phyloP scores from a whole-genome alignment of 805 yeast species.

The Nadsonia fulvescens region DNA sequence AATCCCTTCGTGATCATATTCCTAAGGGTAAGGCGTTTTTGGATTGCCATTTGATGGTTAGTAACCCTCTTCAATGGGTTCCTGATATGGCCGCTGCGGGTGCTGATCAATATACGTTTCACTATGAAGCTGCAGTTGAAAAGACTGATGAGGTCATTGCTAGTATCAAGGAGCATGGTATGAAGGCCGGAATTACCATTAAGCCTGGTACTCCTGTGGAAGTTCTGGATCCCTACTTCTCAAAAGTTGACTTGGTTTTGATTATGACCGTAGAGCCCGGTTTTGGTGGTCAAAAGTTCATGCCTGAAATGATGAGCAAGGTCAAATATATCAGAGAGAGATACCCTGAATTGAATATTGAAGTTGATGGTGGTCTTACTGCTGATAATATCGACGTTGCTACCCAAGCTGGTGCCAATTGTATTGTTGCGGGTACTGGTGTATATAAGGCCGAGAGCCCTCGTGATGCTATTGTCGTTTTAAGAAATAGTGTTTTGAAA shows the following conservation, averaged over 20 bases:
- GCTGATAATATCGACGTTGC: slow-evolving; percentile 70
- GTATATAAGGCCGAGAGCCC: slow-evolving; percentile 80
- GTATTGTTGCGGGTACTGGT: slow-evolving; percentile 92
- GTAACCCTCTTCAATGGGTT: slow-evolving; percentile 84
- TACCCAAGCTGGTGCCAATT: slow-evolving; percentile 96
- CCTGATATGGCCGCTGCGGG: slow-evolving; percentile 83
- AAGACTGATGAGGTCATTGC: slow-evolving; percentile 59
- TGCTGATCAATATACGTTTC: slow-evolving; percentile 92
- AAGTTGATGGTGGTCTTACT: slow-evolving; percentile 94
- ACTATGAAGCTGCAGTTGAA: slow-evolving; percentile 68
- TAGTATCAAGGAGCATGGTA: slow-evolving; percentile 59
- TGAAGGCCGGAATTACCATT: slow-evolving; percentile 86
- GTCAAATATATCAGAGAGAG: slow-evolving; percentile 56
- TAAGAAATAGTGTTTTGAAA: too few species aligned
- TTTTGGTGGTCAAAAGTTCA: slow-evolving; percentile 94
- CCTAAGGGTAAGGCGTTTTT: slow-evolving; percentile 55
- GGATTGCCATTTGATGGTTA: slow-evolving; percentile 98
- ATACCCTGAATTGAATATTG: slow-evolving; percentile 69
- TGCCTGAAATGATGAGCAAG: slow-evolving; percentile 92
- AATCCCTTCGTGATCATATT: slow-evolving; percentile 54
- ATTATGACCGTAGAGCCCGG: slow-evolving; percentile 99
- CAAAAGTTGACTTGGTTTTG: slow-evolving; percentile 77
- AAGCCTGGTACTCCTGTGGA: slow-evolving; percentile 87
- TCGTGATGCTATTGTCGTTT: slow-evolving; percentile 45
- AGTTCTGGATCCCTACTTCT: slow-evolving; percentile 57